Percentiles rank a stretch among this genome's conserved stretches.
phyloP scores from a whole-genome alignment of 306 rosid genomes.

The Acacia melanoxylon region DNA sequence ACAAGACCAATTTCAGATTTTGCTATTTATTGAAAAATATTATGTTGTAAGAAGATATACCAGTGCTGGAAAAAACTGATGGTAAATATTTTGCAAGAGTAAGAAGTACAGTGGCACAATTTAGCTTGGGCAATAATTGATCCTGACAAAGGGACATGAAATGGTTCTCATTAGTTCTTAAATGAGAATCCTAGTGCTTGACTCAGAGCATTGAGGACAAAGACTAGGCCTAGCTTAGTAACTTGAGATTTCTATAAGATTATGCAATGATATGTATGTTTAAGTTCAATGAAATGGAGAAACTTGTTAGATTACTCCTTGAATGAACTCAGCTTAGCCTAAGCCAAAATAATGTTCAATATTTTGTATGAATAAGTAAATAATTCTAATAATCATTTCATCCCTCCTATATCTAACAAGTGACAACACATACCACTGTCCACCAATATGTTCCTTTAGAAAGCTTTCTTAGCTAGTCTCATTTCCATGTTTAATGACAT shows the following conservation, averaged over 20 bases:
- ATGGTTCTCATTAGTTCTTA: neutral
- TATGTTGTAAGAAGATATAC: conserved; percentile 8
- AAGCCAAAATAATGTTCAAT: neutral
- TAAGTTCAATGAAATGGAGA: conserved; percentile 3
- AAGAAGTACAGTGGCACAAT: neutral
- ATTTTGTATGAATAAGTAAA: neutral
- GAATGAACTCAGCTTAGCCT: neutral
- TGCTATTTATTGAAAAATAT: neutral
- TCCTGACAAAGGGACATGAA: neutral
- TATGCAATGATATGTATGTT: neutral
- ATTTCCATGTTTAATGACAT: neutral
- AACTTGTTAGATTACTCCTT: neutral
- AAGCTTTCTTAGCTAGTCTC: neutral
- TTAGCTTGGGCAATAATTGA: neutral
- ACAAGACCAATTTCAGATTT: neutral
- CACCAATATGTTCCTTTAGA: neutral
- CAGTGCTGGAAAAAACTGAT: neutral
- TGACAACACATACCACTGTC: neutral
- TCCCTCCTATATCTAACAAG: neutral
- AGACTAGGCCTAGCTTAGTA: neutral
- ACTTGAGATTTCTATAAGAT: neutral
- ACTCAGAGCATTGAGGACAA: conserved; percentile 5
- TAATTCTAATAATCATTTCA: neutral
- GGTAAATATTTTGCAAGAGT: neutral
- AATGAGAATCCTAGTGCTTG: neutral